A percentile compares a stretch with the other conserved stretches of the same genome.
These are phyloP conservation scores for Leptographium flavum DNA, from an alignment of 2,329 filamentous ascomycete species.

Conservation along the genomic window DNA sequence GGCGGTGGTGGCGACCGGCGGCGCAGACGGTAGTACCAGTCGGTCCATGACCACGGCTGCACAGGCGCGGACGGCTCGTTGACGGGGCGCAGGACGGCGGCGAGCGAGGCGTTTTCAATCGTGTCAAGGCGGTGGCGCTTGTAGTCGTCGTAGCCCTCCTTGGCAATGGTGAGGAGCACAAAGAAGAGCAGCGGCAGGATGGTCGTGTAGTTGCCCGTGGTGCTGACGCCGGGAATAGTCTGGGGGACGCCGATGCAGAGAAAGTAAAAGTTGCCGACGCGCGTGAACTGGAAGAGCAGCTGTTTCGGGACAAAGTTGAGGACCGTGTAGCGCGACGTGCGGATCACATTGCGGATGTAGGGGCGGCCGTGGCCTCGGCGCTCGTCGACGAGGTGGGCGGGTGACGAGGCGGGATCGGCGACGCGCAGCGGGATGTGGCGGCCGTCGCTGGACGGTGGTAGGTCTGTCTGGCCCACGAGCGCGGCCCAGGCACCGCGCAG, in stretches of 20 bases:
- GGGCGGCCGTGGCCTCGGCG: constrained; percentile 33
- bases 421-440: constrained; percentile 19
- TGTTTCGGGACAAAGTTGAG: constrained; percentile 81
- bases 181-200: constrained; percentile 62
- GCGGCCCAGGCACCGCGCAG: constrained; percentile 30
- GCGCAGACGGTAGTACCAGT: too few relatives aligned
- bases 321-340: constrained; percentile 69
- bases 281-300: constrained; percentile 71
- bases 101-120: constrained; percentile 53
- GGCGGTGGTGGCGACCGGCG: background rate
- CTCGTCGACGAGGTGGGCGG: constrained; percentile 27
- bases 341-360: constrained; percentile 50
- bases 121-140: constrained; percentile 68
- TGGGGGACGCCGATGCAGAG: constrained; percentile 72
- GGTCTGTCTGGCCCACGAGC: constrained; percentile 11
- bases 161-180: constrained; percentile 65
- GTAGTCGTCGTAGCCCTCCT: constrained; percentile 80
- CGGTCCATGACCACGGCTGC: too few relatives aligned
- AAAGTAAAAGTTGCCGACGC: constrained; percentile 80
- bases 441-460: constrained; percentile 15
- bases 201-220: constrained; percentile 61
- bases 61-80: background rate
- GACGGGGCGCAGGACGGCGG: constrained; percentile 26
- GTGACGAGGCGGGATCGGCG: constrained; percentile 17
- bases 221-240: constrained; percentile 64